phyloP scores from a whole-genome alignment of 306 rosid species.

The Cyclanthera cordifolia region DNA sequence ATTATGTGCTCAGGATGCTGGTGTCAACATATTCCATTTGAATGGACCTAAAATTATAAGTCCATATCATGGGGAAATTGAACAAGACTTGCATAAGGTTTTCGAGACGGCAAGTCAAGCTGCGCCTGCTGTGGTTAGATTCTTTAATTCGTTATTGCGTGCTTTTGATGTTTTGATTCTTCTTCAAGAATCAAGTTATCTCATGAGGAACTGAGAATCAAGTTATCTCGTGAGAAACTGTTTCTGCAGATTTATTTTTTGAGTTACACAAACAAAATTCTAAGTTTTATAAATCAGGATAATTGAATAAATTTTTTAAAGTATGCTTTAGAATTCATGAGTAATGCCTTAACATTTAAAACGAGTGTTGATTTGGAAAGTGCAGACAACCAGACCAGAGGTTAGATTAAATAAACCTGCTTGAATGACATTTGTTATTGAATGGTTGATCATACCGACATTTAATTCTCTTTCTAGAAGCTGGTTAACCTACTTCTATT shows the following conservation, averaged over 20 bases:
- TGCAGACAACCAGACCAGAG: not conserved
- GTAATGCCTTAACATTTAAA: not conserved
- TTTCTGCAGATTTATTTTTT: not conserved
- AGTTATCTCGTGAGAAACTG: not conserved
- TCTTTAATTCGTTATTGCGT: constrained; percentile 13
- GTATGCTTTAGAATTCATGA: not conserved
- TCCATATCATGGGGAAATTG: constrained; percentile 77
- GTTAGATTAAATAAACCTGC: not conserved
- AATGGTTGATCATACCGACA: not conserved
- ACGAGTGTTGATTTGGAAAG: not conserved
- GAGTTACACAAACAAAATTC: not conserved
- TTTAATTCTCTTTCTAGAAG: not conserved
- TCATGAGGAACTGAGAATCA: not conserved
- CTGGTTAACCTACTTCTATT: constrained; percentile 11
- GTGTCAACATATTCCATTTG: constrained; percentile 54
- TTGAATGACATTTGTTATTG: not conserved
- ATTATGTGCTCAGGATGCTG: constrained; percentile 59
- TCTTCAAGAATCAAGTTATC: not conserved
- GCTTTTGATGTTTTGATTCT: not conserved
- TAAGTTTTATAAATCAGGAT: not conserved
- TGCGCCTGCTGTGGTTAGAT: constrained; percentile 85
- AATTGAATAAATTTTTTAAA: not conserved
- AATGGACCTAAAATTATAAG: constrained; percentile 76
- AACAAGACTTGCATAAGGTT: constrained; percentile 48
- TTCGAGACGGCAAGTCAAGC: constrained; percentile 66